Base-by-base conservation (phyloP, 352 stramenopile genomes). In the Pythium aristosporum region DNA sequence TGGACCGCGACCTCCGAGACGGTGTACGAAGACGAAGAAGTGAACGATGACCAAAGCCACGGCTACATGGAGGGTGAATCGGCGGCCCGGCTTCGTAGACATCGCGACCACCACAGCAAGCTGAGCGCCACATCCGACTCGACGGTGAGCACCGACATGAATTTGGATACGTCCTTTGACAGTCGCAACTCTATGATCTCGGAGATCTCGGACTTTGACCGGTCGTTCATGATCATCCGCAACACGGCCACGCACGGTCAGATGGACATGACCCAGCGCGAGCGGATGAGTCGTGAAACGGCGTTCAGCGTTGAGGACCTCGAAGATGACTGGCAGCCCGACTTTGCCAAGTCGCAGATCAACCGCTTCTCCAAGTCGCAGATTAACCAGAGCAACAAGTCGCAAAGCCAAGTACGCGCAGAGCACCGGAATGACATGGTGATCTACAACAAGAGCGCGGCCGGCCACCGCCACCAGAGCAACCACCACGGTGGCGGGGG, bases 171-270 rank as follows among this genome's bases (percentile, higher is more conserved):
- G 43, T 68, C 53, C 21, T 62, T 68, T 44, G 44, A 57, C 37
- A 49, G 52, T 16, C 44, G 25, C 34, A 16, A 61, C 49, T 62
- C 52, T 15, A 55, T 39, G 36, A 18, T 68, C 52, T 68, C 61
- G 18, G 61, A 68, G 16, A 49, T 60, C 5, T 68, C 61, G 2
- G 61, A 68, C 6, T 68, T 62, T 32, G 61, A 68, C 25, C 52
- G 53, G 15, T 68, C 61, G 52, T 68, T 68, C 34, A 52, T 52
- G 44, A 68, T 68, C 43, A 41, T 68, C 32, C 47, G 53, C 42
- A 61, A 62, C 36, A 16, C 57, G 32, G 34, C 39, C 12, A 21
- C 52, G 18, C 39, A 46, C 16, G 39, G 23, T 11, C 30, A 52
- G 34, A 39, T 13, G 2, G 21, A 50, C 21, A 23, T 36, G 16